A percentile compares a stretch with the other conserved stretches of the same genome.
Conservation (phyloP, 2,329 filamentous ascomycete species). For the Trichophyton mentagrophytes region DNA sequence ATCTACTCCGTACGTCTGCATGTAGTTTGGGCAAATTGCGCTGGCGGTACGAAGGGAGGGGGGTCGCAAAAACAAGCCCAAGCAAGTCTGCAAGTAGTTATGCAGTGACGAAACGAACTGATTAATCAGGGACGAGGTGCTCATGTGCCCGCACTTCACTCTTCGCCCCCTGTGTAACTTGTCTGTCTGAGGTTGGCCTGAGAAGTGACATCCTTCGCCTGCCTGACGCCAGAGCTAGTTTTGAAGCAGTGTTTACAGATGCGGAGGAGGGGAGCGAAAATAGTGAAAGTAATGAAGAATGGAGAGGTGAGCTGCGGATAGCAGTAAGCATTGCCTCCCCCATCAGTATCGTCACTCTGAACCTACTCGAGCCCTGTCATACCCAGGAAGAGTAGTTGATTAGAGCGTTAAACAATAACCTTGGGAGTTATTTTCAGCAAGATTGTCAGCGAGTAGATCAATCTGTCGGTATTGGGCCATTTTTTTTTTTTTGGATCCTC, state of each 20-base stretch:
- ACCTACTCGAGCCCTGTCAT: neutral
- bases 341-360: neutral
- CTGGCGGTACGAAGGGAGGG: neutral
- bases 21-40: neutral
- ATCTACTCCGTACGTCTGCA: neutral
- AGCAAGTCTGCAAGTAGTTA: neutral
- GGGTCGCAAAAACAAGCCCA: neutral
- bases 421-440: neutral
- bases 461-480: neutral
- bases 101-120: neutral
- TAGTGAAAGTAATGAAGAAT: neutral
- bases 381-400: neutral
- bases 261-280: too few relatives aligned
- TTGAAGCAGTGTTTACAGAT: neutral
- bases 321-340: neutral
- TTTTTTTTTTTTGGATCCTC: neutral
- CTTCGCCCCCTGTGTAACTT: constrained; percentile 2
- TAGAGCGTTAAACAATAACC: neutral
- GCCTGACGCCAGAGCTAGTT: neutral
- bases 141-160: neutral
- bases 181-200: neutral
- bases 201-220: neutral
- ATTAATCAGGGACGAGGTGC: neutral
- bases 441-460: neutral
- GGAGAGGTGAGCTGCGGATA: neutral